Conservation (phyloP, 1,284 basidiomycete genomes). For the Malassezia nana region DNA sequence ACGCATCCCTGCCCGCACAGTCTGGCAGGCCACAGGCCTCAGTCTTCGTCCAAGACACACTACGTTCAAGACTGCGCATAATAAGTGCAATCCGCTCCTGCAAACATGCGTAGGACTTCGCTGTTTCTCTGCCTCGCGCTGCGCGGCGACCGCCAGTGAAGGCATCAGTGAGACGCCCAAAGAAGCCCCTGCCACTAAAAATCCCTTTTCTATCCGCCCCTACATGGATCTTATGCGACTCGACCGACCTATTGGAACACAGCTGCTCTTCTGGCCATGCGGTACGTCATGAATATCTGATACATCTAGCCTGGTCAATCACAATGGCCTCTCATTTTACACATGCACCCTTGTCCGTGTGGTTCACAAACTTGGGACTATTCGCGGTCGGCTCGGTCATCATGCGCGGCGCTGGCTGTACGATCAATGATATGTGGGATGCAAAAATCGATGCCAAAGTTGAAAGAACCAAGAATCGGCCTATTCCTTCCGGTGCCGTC, state of each 20-base stretch:
- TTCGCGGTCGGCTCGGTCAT: constrained; percentile 84
- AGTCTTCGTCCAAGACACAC: not conserved
- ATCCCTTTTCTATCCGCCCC: constrained; percentile 51
- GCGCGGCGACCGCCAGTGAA: not conserved
- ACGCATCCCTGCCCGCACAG: not conserved
- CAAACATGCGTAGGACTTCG: not conserved
- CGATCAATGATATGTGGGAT: constrained; percentile 99
- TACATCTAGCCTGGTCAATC: constrained; percentile 35
- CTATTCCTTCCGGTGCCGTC: constrained; percentile 73
- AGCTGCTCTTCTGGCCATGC: constrained; percentile 85
- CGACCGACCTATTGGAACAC: constrained; percentile 89
- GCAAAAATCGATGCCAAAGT: constrained; percentile 77
- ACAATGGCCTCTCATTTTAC: constrained; percentile 38
- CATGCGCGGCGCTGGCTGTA: constrained; percentile 97
- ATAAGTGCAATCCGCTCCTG: not conserved
- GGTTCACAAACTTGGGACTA: constrained; percentile 53
- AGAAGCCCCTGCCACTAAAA: not conserved
- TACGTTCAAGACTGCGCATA: not conserved
- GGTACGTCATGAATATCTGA: constrained; percentile 53
- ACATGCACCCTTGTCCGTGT: constrained; percentile 22
- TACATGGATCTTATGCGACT: constrained; percentile 77
- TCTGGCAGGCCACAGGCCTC: not conserved
- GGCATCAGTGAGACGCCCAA: not conserved
- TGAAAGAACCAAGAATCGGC: constrained; percentile 59
- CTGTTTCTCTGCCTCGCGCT: not conserved